Percentiles rank a stretch among this genome's conserved stretches.
Evolutionary conservation across 345 rosid genomes (phyloP).

Genomic region (Punica granatum): DNA sequence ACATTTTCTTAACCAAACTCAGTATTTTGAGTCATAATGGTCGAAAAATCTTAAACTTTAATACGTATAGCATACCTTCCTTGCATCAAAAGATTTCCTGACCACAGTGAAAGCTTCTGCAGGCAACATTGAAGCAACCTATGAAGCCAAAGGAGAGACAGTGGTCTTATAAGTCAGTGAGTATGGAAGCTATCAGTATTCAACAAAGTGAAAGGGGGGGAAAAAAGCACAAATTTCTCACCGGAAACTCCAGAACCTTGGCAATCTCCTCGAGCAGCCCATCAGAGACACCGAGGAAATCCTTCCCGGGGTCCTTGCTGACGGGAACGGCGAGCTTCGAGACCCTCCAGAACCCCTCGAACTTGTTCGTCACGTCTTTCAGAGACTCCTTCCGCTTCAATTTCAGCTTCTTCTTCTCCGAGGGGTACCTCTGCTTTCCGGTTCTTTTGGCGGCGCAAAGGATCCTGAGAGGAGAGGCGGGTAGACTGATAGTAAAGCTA

Average conservation of each 20-base stretch:
- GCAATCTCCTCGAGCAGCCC: constrained; percentile 76
- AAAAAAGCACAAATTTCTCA: constrained; percentile 7
- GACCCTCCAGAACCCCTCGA: constrained; percentile 80
- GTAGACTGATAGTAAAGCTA: constrained; percentile 6
- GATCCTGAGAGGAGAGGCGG: constrained; percentile 20
- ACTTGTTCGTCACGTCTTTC: constrained; percentile 45
- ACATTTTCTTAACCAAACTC: background rate
- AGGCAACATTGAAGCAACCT: constrained; percentile 93
- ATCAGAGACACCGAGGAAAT: constrained; percentile 49
- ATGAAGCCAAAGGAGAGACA: constrained; percentile 3
- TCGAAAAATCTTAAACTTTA: background rate
- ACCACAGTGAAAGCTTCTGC: constrained; percentile 71
- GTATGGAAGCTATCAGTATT: no score
- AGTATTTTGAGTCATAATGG: background rate
- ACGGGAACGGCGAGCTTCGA: constrained; percentile 71
- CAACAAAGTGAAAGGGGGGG: background rate
- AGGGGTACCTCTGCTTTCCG: constrained; percentile 86
- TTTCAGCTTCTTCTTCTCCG: constrained; percentile 88
- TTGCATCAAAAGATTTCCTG: constrained; percentile 91
- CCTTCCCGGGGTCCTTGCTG: constrained; percentile 80
- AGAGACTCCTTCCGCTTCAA: constrained; percentile 46
- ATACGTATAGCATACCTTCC: constrained; percentile 44
- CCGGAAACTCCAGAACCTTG: constrained; percentile 77
- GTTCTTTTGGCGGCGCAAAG: constrained; percentile 61
- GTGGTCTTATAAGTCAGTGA: background rate